Evolutionary conservation across 139 green algal species (phyloP), one percentile per base, ranked within the genome.

Genomic region (Astrephomene gubernaculifera): DNA sequence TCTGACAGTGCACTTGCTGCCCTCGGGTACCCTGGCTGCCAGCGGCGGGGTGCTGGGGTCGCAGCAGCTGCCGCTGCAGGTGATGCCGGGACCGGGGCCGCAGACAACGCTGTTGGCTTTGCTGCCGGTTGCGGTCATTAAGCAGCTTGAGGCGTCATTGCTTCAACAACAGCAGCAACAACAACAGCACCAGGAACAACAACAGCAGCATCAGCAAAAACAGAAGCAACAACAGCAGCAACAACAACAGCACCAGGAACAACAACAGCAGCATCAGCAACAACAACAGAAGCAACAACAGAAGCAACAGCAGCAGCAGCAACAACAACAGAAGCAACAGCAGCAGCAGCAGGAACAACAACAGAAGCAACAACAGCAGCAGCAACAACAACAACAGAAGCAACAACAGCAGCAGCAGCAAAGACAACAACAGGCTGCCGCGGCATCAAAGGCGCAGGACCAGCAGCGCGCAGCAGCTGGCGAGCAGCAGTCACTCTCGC

Each of bases 121-220:
- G 38, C n/a, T 84, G 31, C 61, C 78, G 8, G 25, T 5, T 21
- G 5, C 43, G 9, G 1, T 75, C 43, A 4, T 65, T 41, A 4
- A 5, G 63, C 43, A 67, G 21, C 61, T 84, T 6, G 61, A 84
- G 35, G 63, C n/a, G 4, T 14, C 19, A n/a, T 24, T 6, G 63
- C 38, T 39, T 52, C 65, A 45, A 4, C 35, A 73, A n/a, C 57
- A 25, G 49, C 49, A 57, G 14, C 14, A 17, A 17, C 49, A 57
- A 12, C 49, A 17, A 25, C 49, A 57, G 14, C 49, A 17, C 17
- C 49, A 57, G 14, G 63, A 4, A 36, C 29, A n/a, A 70, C 43
- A 27, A 45, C 67, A 79, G 71, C 71, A 64, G 27, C n/a, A 61
- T 2, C 71, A 63, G n/a, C 71, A 79, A 22, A 44, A 79, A 33